Base-by-base conservation (phyloP, 441 rosid genomes). In the Eutrema salsugineum region DNA sequence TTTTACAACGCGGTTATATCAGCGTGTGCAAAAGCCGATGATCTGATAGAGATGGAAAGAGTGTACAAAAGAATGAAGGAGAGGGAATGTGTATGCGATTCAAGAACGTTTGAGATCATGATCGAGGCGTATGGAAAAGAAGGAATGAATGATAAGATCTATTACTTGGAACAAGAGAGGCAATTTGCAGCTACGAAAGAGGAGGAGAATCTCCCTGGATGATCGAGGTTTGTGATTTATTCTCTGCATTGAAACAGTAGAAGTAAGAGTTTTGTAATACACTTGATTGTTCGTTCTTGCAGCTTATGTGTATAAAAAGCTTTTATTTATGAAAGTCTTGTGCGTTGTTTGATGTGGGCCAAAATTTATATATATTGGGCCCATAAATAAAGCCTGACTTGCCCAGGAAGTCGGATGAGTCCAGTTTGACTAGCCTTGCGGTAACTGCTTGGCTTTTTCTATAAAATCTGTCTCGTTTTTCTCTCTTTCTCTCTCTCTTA, bases 11-110 rank as follows among this genome's bases (percentile, higher is more conserved):
- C 94, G 0, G 83, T 94, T 14, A 83, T 94, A 75, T 84, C 85
- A 6, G 97, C 97, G 1, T 94, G 96, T 53, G 93, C 88, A 1
- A 94, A 77, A 79, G 91, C 94, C 0, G 91, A 83, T 33, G 98
- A 92, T 82, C 72, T 92, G 71, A 79, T 88, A 83, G 98, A 94
- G 86, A 92, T 94, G 97, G 98, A 90, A 75, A 86, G 96, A 73
- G 95, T 89, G 42, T 94, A 79, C 69, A 80, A 77, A 67, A 78
- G 82, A 61, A 92, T 94, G 99, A 92, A 85, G 73, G 94, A 87
- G 38, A 84, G 83, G 66, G 83, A 85, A 36, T 86, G 90, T 27
- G 83, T 46, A 11, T 82, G 82, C 1, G 87, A 90, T 82, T 82
- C 82, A 12, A 78, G 68, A 61, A 92, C 96, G 58, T 91, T 84